Evolutionary conservation across 2,329 filamentous ascomycete species (phyloP), one percentile per base, ranked within the genome.

Genomic region (Rutstroemia sp.): DNA sequence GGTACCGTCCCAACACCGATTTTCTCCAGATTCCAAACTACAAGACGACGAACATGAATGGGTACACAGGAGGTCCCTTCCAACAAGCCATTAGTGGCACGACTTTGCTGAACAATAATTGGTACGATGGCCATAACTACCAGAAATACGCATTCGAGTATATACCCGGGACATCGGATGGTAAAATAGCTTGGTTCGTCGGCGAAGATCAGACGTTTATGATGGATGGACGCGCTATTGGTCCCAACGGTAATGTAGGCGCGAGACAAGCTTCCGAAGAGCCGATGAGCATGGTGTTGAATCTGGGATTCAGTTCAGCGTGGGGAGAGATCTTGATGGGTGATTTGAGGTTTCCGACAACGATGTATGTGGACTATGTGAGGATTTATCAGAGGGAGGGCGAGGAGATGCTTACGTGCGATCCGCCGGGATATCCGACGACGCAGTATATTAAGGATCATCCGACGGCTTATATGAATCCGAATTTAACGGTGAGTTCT

Each of bases 391-490:
- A 81, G 65, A 73, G 75, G 57, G 68, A 72, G 52, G 78, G 74
- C 2, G 60, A 76, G 53, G 69, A 71, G 53, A 71, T 71, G 56
- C 70, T 81, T 17, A 81, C 78, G 12, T 81, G 79, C 64, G 79
- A 81, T 66, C 79, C 78, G 7, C 73, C 73, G 1, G 78, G 80
- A 0, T 88, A 82, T 67, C 78, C 80, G 51, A 88, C 85, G 0
- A 88, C 84, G 0, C 68, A 77, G 2, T 89, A 88, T 68, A 89
- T 88, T 65, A 72, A 72, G 51, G 72, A 78, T 1, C 86, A 89
- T 67, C 74, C 76, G 2, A 73, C 77, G 51, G 77, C 82, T 2
- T 89, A 88, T 65, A 70, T 71, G 34, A 87, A 88, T 63, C 70
- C 73, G 0, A 80, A 81, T 61, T 60, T 74, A 1, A 81, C 78